phyloP scores from a whole-genome alignment of 352 stramenopile genomes.

The Pythium rhizo-oryzae region DNA sequence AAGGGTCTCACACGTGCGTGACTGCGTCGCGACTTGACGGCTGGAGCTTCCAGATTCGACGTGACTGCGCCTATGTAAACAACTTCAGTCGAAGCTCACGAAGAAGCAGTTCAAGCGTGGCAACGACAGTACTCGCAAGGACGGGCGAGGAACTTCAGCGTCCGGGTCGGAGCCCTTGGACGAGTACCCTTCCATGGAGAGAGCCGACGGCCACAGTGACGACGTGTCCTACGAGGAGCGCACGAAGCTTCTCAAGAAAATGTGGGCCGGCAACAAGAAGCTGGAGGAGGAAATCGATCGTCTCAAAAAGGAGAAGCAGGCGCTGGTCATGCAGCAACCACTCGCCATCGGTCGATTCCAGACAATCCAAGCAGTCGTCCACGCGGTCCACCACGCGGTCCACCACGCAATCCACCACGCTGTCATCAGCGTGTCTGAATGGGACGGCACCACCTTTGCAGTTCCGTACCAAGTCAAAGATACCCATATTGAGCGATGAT shows the following conservation, averaged over 20 bases:
- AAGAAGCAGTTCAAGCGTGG: conserved; percentile 24
- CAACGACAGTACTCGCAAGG: conserved; percentile 9
- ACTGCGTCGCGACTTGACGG: no score
- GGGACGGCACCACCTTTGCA: no score
- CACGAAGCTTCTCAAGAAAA: conserved; percentile 49
- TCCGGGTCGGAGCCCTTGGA: conserved; percentile 25
- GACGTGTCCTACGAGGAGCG: conserved; percentile 36
- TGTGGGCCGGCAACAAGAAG: conserved; percentile 52
- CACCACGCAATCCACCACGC: neutral
- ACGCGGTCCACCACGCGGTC: conserved; percentile 12
- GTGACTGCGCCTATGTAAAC: no score
- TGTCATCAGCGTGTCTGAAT: no score
- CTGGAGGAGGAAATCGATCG: conserved; percentile 53
- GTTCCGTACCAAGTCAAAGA: no score
- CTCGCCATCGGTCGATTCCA: conserved; percentile 14
- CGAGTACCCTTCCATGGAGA: conserved; percentile 28
- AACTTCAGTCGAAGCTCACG: conserved; percentile 53
- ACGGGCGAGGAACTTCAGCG: conserved; percentile 18
- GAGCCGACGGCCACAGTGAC: conserved; percentile 27
- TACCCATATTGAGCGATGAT: no score
- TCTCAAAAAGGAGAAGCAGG: conserved; percentile 42
- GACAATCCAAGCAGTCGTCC: conserved; percentile 10
- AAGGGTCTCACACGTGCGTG: no score
- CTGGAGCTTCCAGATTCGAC: no score
- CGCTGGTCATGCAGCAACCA: conserved; percentile 21